Conservation (phyloP, 495 filamentous ascomycete genomes). For the Achaetomiella virescens region DNA sequence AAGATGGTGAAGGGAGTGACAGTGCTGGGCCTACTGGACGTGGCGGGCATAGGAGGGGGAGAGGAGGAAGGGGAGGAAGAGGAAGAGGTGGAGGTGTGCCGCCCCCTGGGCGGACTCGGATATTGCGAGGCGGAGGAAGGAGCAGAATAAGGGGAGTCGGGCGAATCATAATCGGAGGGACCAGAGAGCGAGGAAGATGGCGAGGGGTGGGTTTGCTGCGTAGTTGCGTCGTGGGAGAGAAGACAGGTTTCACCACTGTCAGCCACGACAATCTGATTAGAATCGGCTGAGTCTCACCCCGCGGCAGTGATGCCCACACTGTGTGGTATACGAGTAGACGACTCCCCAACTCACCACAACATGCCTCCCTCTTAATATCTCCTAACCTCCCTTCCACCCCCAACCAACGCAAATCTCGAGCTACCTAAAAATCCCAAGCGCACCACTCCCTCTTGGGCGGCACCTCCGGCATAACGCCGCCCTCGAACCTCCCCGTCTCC, state of each 20-base stretch:
- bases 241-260: no score
- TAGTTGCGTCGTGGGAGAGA: background rate
- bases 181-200: slow-evolving; percentile 73
- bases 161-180: slow-evolving; percentile 65
- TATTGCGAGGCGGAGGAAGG: slow-evolving; percentile 52
- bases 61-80: slow-evolving; percentile 40
- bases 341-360: no score
- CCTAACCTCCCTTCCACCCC: background rate
- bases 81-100: slow-evolving; percentile 51
- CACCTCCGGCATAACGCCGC: slow-evolving; percentile 58
- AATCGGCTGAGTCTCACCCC: no score
- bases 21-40: slow-evolving; percentile 17
- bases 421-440: slow-evolving; percentile 58
- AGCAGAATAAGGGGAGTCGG: slow-evolving; percentile 54
- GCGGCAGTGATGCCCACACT: no score
- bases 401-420: background rate
- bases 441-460: slow-evolving; percentile 70
- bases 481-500: slow-evolving; percentile 56
- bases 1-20: slow-evolving; percentile 37
- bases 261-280: no score
- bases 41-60: slow-evolving; percentile 38
- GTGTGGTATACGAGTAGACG: no score
- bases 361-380: background rate
- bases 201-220: slow-evolving; percentile 34
- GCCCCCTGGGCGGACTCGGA: slow-evolving; percentile 54